Evolutionary conservation across 192 early-diverging fungal genomes (phyloP), one percentile per base, ranked within the genome.

Genomic region (Rhizoclosmatium globosum): DNA sequence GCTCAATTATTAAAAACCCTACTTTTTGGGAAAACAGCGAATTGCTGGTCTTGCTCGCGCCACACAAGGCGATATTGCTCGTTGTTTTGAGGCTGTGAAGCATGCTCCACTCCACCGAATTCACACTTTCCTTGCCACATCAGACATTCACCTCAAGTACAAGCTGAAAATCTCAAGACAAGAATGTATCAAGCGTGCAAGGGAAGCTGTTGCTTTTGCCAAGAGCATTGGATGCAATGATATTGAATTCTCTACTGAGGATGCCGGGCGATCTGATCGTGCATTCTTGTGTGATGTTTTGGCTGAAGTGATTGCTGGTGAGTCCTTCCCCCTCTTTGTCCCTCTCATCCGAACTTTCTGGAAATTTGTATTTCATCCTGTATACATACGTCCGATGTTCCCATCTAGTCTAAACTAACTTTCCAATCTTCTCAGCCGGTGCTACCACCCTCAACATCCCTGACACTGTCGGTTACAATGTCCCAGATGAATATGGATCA

Each of bases 381-480:
- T 31, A 31, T 31, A 31, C 31, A 31, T 31, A 0, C 31, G 31
- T 31, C 31, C 31, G 31, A 31, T 68, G 66, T 41, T 43, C 3
- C 17, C 38, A 43, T 9, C 13, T 9, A 44, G 67, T 68, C 23
- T 15, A 11, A 15, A 3, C 94, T 96, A 2, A 46, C 15, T 47
- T 47, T 72, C 11, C 62, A 53, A 39, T 57, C 23, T 44, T 38
- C 72, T 87, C 89, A 74, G 96, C 96, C 11, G 97, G 97, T 47
- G 97, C 96, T 15, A 95, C 94, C 1, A 99, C 96, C 4, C 83
- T 99, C 64, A 99, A 99, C 82, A 97, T 99, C 70, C 96, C 97
- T n/a, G 97, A 99, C 80, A 99, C 97, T 0, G 97, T 99, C 39
- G 97, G 97, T 0, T 98, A 98, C 87, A 96, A 94, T 80, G 94